These are phyloP conservation scores for Cystofilobasidium capitatum DNA, from an alignment of 768 basidiomycete species.

Conservation along the genomic window DNA sequence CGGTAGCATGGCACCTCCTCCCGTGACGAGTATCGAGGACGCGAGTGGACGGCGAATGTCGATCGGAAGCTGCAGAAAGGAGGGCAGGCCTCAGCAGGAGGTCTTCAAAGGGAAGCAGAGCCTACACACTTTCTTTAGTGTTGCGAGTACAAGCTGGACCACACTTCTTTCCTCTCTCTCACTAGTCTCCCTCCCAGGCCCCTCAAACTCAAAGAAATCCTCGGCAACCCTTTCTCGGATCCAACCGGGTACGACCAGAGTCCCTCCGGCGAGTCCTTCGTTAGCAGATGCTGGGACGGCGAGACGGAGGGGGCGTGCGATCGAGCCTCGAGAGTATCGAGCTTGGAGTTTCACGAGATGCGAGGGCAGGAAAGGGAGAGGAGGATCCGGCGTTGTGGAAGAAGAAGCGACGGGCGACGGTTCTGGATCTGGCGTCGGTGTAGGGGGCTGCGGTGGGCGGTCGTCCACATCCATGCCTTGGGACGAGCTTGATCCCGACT, in stretches of 20 bases:
- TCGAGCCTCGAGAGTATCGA: background rate
- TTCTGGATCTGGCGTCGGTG: background rate
- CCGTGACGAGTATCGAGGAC: slow-evolving; percentile 72
- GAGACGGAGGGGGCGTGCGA: background rate
- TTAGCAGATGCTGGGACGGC: slow-evolving; percentile 8
- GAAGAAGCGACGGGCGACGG: background rate
- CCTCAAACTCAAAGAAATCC: slow-evolving; percentile 60
- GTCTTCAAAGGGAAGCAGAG: background rate
- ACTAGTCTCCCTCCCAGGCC: slow-evolving; percentile 44
- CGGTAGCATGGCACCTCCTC: slow-evolving; percentile 83
- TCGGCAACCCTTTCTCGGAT: slow-evolving; percentile 84
- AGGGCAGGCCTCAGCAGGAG: background rate
- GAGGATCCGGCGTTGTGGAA: background rate
- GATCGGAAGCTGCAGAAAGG: slow-evolving; percentile 59
- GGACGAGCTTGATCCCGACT: background rate
- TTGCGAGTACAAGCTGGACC: slow-evolving; percentile 68
- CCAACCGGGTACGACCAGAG: slow-evolving; percentile 86
- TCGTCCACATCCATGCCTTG: slow-evolving; percentile 14
- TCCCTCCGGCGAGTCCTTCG: slow-evolving; percentile 39
- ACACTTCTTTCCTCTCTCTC: slow-evolving; percentile 80
- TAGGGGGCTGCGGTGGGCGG: background rate
- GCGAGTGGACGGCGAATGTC: slow-evolving; percentile 79
- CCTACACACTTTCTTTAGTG: slow-evolving; percentile 59
- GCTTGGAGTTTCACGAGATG: background rate
- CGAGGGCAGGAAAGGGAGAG: background rate